Percentiles rank a stretch among this genome's conserved stretches.
Conservation (phyloP, 2,329 filamentous ascomycete genomes). For the Penicillium brasilianum region DNA sequence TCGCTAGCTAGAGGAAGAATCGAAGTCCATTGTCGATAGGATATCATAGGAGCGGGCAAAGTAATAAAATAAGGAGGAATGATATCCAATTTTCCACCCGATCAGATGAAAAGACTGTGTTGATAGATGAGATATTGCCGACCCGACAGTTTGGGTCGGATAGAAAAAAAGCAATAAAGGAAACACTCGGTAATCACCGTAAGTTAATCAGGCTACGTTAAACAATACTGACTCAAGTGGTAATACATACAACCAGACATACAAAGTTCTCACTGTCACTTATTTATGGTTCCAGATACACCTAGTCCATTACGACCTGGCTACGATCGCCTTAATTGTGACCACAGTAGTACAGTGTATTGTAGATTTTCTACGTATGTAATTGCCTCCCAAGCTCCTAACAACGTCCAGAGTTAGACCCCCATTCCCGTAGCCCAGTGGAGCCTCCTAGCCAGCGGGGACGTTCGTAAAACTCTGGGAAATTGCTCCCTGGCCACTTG, state of each 20-base stretch:
- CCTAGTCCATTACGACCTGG: not conserved
- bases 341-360: no score
- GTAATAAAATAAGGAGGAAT: slow-evolving; percentile 2
- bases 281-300: not conserved
- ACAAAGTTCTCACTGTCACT: not conserved
- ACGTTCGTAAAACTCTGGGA: slow-evolving; percentile 5
- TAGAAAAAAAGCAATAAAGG: not conserved
- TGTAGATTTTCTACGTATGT: not conserved
- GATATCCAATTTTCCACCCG: not conserved
- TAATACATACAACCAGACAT: not conserved
- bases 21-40: not conserved
- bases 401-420: not conserved
- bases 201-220: not conserved
- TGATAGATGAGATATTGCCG: slow-evolving; percentile 11
- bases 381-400: not conserved
- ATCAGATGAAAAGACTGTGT: not conserved
- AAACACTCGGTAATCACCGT: not conserved
- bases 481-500: slow-evolving; percentile 3
- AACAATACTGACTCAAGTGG: not conserved
- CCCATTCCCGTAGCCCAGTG: not conserved
- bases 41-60: not conserved
- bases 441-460: not conserved
- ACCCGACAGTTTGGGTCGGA: slow-evolving; percentile 7
- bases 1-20: no score
- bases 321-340: not conserved